A percentile compares a stretch with the other conserved stretches of the same genome.
Evolutionary conservation across 331 rosid genomes (phyloP).

Genomic region (Malus hybrid): DNA sequence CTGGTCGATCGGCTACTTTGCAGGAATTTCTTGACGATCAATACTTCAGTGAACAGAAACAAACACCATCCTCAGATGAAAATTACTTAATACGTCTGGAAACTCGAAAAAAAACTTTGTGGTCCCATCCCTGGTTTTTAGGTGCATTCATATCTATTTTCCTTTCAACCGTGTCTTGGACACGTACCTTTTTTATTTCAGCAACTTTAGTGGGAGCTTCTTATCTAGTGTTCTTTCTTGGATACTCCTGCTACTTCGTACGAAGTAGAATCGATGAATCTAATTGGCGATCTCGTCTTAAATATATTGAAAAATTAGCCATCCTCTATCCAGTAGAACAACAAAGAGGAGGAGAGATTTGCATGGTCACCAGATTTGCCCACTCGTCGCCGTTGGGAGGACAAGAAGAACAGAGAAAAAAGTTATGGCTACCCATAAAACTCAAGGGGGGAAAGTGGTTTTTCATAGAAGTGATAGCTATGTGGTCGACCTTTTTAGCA

Average conservation of each 20-base stretch:
- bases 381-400: too few species aligned
- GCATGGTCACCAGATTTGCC: background rate
- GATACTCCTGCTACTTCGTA: background rate
- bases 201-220: background rate
- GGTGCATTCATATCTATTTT: background rate
- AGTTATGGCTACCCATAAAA: background rate
- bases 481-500: background rate
- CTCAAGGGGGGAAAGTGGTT: background rate
- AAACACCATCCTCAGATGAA: background rate
- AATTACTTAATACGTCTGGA: background rate
- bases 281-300: background rate
- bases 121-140: background rate
- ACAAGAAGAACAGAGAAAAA: background rate
- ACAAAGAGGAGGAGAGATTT: background rate
- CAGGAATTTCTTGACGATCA: background rate
- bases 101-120: background rate
- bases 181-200: background rate
- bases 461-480: background rate
- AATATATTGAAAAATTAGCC: background rate
- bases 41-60: background rate
- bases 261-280: background rate
- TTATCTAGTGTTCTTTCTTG: background rate
- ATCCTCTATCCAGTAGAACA: background rate
- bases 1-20: background rate
- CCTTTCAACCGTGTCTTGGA: background rate